A percentile compares a stretch with the other conserved stretches of the same genome.
Evolutionary conservation across 306 rosid species (phyloP).

Genomic region (Castanea crenata): DNA sequence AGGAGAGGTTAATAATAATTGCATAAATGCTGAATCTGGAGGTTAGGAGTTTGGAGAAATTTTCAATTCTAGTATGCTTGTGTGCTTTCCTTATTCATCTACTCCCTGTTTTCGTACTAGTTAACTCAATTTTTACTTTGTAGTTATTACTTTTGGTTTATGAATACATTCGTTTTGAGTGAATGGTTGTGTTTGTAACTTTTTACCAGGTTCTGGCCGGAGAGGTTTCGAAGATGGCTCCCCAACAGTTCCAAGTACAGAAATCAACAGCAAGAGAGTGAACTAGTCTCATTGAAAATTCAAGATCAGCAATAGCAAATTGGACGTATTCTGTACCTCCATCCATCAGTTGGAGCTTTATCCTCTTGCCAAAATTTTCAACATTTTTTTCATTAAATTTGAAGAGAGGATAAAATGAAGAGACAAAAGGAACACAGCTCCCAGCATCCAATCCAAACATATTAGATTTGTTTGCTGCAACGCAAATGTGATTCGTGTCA

Average conservation of each 20-base stretch:
- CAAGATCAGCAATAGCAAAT: slow-evolving; percentile 52
- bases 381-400: slow-evolving; percentile 10
- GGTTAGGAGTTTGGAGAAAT: neutral
- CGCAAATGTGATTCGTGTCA: slow-evolving; percentile 5
- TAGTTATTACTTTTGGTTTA: neutral
- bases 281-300: slow-evolving; percentile 50
- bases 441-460: slow-evolving; percentile 6
- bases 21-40: slow-evolving; percentile 1
- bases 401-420: slow-evolving; percentile 3
- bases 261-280: slow-evolving; percentile 77
- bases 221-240: slow-evolving; percentile 68
- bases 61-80: slow-evolving; percentile 7
- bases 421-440: slow-evolving; percentile 9
- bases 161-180: neutral
- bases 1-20: neutral
- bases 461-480: slow-evolving; percentile 16
- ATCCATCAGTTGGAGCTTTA: slow-evolving; percentile 13
- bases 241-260: slow-evolving; percentile 64
- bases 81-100: slow-evolving; percentile 4
- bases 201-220: slow-evolving; percentile 76
- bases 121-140: neutral
- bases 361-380: no score
- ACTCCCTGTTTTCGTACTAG: neutral
- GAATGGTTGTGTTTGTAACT: slow-evolving; percentile 13
- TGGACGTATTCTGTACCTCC: slow-evolving; percentile 20